Percentiles rank a stretch among this genome's conserved stretches.
Evolutionary conservation across 2,329 filamentous ascomycete genomes (phyloP).

Genomic region (Fusarium sp.): DNA sequence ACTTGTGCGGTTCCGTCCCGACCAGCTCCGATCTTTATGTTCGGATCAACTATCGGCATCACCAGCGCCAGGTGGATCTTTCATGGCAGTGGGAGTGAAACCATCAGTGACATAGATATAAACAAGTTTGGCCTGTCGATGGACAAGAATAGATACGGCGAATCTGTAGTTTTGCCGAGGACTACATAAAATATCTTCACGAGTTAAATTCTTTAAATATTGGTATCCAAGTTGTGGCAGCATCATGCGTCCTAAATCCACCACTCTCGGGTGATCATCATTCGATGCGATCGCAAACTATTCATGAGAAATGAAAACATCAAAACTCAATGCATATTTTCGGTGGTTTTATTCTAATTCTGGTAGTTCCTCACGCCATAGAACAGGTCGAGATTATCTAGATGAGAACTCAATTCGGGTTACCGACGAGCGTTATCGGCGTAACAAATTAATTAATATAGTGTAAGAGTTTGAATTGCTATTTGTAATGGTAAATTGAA

Average conservation of each 20-base stretch:
- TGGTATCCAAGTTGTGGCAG: background rate
- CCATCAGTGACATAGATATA: background rate
- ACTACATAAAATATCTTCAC: too few relatives aligned
- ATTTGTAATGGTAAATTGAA: background rate
- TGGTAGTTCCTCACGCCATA: background rate
- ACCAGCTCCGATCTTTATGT: background rate
- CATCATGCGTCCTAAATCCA: background rate
- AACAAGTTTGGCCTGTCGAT: background rate
- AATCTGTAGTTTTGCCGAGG: background rate
- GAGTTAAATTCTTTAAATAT: background rate
- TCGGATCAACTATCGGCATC: background rate
- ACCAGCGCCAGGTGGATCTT: background rate
- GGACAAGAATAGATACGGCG: background rate
- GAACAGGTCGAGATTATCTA: background rate
- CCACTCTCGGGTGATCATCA: background rate
- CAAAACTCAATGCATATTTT: background rate
- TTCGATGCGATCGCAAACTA: background rate
- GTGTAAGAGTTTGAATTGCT: background rate
- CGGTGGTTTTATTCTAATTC: background rate
- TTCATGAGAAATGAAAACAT: background rate
- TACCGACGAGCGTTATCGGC: background rate
- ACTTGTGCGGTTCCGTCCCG: constrained; percentile 7
- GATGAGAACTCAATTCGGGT: background rate
- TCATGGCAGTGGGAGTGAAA: background rate
- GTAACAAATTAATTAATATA: background rate